Evolutionary conservation across 441 rosid species (phyloP), one percentile per base, ranked within the genome.

Genomic region (Gossypium gossypioides): DNA sequence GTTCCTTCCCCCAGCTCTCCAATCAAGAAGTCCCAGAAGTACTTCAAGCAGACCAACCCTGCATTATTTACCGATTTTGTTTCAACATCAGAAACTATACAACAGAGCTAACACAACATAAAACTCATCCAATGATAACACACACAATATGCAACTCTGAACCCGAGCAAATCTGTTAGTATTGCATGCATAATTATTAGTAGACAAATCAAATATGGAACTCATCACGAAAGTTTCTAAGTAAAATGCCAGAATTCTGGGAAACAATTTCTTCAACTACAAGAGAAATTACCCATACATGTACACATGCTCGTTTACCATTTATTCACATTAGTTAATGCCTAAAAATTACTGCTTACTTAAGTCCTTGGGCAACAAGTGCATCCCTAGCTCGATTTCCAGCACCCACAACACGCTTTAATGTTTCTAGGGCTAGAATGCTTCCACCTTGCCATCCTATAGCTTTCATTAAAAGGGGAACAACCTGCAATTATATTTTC

Each of bases 381-480:
- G 98, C 96, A 78, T 96, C 99, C 81, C 99, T 91, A 68, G 99
- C 99, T 58, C 98, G 93, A 81, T 96, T 96, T 76, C 99, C 98
- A 77, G 99, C 98, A 76, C 84, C 98, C 19, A 96, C 98, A 74
- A 93, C 96, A 69, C 97, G 99, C 73, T 96, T 96, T 73, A 96
- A 81, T 34, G 99, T 96, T 87, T 96, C 98, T 54, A 96, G 94
- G 61, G 99, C 99, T 77, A 96, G 82, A 83, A 96, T 96, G 86
- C 98, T 96, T 81, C 99, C 99, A 74, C 99, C 98, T 80, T 81
- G 99, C 99, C 99, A 96, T 69, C 99, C 99, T 75, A 96, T 96
- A 65, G 99, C 97, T 84, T 96, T 96, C 99, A 96, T 92, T 72
- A 96, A 88, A 83, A 96, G 96, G 63, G 99, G 99, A 79, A 96